Evolutionary conservation across 306 rosid genomes (phyloP), one percentile per base, ranked within the genome.

Genomic region (Prunus davidiana): DNA sequence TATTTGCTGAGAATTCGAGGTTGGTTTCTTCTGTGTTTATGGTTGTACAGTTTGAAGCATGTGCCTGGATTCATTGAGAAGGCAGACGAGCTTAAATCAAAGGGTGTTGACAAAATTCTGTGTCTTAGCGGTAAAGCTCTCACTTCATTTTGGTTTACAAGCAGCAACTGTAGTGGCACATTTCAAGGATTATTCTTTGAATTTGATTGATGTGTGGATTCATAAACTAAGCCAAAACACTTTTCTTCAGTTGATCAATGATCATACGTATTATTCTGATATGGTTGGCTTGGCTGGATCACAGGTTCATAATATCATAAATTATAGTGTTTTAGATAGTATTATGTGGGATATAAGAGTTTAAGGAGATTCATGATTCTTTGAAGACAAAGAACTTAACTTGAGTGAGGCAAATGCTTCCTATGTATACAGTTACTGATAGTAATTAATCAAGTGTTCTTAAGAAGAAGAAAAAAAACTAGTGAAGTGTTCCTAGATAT

Each of bases 61-160:
- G 92, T 91, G 2, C 97, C 97, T 4, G 92, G 98, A 32, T 93
- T 87, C 80, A 67, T 93, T 78, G 96, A 93, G 83, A 93, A 79
- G 79, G 84, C 88, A 10, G 96, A 84, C 45, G 92, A 87, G 79
- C 77, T 93, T 30, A 91, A 93, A 81, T 67, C 85, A 22, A 91
- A 93, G 93, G 97, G 98, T 43, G 88, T 93, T 4, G 88, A 85
- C 19, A 95, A 88, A 24, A 20, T 93, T 34, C 88, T 93, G 55
- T 85, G 91, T 11, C 62, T 93, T 73, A 91, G 98, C 11, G 96
- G 98, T 91, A 80, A n/a, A 45, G 18, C 16, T 75, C 16, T 41
- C 5, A 43, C 6, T 5, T 24, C 2, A 41, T 41, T 60, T 7
- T 16, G 12, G 4, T 73, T 57, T 57, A 41, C 67, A 2, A 14